A percentile compares a stretch with the other conserved stretches of the same genome.
These are phyloP conservation scores for Russula virescens DNA, from an alignment of 768 basidiomycete species.

Conservation along the genomic window DNA sequence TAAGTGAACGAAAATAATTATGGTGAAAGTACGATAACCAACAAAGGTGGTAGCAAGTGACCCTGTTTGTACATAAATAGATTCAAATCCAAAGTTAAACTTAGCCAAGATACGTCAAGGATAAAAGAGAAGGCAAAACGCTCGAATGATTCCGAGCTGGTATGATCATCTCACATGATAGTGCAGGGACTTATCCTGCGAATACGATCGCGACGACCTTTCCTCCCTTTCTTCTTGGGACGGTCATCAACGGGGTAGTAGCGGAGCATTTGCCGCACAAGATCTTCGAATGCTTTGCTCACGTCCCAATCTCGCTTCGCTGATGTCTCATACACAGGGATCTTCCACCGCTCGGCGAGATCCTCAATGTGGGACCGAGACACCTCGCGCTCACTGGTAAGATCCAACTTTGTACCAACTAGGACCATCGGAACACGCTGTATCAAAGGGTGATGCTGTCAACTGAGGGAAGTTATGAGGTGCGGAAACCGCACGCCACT, in stretches of 20 bases:
- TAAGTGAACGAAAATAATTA: conserved; percentile 10
- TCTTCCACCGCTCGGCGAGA: conserved; percentile 57
- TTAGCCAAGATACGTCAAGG: conserved; percentile 5
- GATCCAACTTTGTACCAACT: conserved; percentile 81
- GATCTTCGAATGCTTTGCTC: conserved; percentile 69
- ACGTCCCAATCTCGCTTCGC: conserved; percentile 82
- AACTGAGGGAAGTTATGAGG: background rate
- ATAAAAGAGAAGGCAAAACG: background rate
- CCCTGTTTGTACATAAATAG: background rate
- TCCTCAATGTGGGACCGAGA: conserved; percentile 55
- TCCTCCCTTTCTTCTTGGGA: conserved; percentile 32
- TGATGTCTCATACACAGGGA: conserved; percentile 86
- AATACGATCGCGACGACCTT: conserved; percentile 22
- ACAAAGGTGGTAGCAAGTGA: background rate
- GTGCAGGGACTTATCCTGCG: conserved; percentile 31
- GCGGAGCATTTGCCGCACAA: conserved; percentile 66
- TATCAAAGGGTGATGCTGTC: background rate
- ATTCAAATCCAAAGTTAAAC: conserved; percentile 8
- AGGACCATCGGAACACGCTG: conserved; percentile 74
- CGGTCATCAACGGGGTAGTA: conserved; percentile 48
- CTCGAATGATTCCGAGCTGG: background rate
- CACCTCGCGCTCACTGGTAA: conserved; percentile 76
- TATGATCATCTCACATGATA: conserved; percentile 33
- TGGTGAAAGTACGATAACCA: conserved; percentile 8
- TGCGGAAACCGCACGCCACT: conserved; percentile 21